Evolutionary conservation across 208 protist genomes (phyloP), one percentile per base, ranked within the genome.

Genomic region (Trypanosoma conorhini): DNA sequence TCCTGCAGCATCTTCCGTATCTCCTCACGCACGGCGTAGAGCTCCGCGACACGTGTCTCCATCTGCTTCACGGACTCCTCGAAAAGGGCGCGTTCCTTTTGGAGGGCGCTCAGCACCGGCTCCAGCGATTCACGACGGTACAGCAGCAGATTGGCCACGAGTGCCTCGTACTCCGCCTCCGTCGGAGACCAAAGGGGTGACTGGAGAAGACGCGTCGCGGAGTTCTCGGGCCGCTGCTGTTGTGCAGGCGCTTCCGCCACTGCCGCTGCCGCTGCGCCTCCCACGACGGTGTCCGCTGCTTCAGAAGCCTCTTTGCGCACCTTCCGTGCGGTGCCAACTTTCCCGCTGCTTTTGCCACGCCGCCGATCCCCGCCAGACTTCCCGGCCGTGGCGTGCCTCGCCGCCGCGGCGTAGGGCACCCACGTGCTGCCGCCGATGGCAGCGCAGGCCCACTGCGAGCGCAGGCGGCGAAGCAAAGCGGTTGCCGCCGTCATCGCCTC

Each of bases 131-230:
- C 88, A 15, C 68, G 67, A 1, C 91, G 82, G 73, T 92, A 94
- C 9, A 96, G 78, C 22, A 94, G 62, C 9, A 96, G 68, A 59
- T 96, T 83, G 0, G 82, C 71, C 35, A 94, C 62, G 22, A 96
- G 64, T 4, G 91, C 88, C 3, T 87, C 77, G 67, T 94, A 93
- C 58, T 92, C 88, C 59, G 84, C 78, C 3, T 58, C 33, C 9
- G 59, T 72, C 2, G 72, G 72, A 5, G 24, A 54, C 72, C 72
- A 77, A 35, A 46, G 46, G 40, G 67, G 33, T 28, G 24, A 22
- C 46, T 2, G 30, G 38, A 30, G 31, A 60, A 26, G n/a, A 42
- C 3, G 8, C 31, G 24, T 48, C 19, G 61, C 26, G 0, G 28
- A n/a, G n/a, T 42, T 67, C 24, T 40, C 22, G 15, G 40, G 9